Conservation (phyloP, 75 land plant species). For the Picea sitchensis region DNA sequence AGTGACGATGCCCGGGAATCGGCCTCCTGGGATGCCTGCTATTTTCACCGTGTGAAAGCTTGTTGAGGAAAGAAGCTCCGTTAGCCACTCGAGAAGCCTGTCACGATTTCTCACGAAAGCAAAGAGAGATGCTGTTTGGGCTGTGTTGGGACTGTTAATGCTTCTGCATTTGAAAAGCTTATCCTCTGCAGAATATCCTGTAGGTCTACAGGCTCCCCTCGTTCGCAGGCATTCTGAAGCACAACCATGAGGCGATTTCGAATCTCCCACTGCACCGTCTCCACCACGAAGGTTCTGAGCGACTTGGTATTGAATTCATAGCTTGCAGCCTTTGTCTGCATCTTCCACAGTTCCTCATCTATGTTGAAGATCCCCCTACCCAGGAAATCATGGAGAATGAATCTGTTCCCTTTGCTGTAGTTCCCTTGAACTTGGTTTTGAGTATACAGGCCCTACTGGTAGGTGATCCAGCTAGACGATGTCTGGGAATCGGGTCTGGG, state of each 20-base stretch:
- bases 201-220: slow-evolving; percentile 12
- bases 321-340: slow-evolving; percentile 53
- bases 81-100: slow-evolving; percentile 2
- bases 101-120: background rate
- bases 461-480: slow-evolving; percentile 46
- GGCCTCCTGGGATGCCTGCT: background rate
- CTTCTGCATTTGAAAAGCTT: no score
- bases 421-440: slow-evolving; percentile 48
- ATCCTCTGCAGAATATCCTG: slow-evolving; percentile 70
- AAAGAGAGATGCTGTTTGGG: no score
- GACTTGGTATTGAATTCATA: slow-evolving; percentile 43
- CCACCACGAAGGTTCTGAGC: slow-evolving; percentile 18
- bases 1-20: slow-evolving; percentile 16
- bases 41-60: background rate
- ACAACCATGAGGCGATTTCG: slow-evolving; percentile 15
- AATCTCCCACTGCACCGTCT: slow-evolving; percentile 8
- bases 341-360: slow-evolving; percentile 53
- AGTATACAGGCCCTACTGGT: slow-evolving; percentile 57
- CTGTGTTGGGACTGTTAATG: no score
- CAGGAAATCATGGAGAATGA: slow-evolving; percentile 47
- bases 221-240: background rate
- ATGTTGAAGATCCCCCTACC: slow-evolving; percentile 69
- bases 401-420: slow-evolving; percentile 48
- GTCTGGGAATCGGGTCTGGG: background rate
- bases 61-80: background rate